phyloP scores from a whole-genome alignment of 2,329 filamentous ascomycete species.

The Emmonsiellopsis sp. region DNA sequence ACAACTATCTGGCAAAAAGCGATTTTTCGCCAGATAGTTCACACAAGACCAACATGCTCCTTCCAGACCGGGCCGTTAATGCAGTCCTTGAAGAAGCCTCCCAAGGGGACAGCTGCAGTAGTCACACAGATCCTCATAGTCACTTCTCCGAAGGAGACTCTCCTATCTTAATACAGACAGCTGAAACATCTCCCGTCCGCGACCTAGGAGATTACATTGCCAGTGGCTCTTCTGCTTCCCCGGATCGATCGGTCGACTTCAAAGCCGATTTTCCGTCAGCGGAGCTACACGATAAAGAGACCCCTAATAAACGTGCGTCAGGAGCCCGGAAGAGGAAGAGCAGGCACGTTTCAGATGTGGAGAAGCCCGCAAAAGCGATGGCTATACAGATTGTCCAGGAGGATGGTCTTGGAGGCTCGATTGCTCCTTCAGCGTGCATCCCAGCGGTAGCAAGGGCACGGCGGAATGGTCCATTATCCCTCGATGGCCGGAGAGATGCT shows the following conservation, averaged over 20 bases:
- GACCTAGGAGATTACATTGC: neutral
- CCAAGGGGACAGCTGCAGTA: neutral
- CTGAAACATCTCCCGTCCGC: neutral
- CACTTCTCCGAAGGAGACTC: neutral
- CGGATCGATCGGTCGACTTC: neutral
- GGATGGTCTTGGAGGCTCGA: constrained; percentile 32
- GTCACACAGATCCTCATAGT: neutral
- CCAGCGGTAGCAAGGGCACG: constrained; percentile 34
- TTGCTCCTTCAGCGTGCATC: constrained; percentile 29
- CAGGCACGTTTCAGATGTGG: constrained; percentile 16
- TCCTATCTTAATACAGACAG: neutral
- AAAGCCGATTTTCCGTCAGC: neutral
- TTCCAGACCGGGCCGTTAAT: neutral
- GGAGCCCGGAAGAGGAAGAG: constrained; percentile 29
- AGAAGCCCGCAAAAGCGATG: constrained; percentile 17
- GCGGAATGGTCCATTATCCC: constrained; percentile 31
- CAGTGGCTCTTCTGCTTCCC: neutral
- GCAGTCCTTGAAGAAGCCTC: neutral
- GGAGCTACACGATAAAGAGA: neutral
- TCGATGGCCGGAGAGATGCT: constrained; percentile 31
- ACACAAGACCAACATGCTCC: neutral
- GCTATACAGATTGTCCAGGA: constrained; percentile 35
- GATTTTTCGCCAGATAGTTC: neutral
- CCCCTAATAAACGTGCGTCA: neutral
- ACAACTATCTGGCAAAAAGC: neutral